Percentiles rank a stretch among this genome's conserved stretches.
Conservation (phyloP, 176 grass and related monocot species). For the Urochloa ruziziensis region DNA sequence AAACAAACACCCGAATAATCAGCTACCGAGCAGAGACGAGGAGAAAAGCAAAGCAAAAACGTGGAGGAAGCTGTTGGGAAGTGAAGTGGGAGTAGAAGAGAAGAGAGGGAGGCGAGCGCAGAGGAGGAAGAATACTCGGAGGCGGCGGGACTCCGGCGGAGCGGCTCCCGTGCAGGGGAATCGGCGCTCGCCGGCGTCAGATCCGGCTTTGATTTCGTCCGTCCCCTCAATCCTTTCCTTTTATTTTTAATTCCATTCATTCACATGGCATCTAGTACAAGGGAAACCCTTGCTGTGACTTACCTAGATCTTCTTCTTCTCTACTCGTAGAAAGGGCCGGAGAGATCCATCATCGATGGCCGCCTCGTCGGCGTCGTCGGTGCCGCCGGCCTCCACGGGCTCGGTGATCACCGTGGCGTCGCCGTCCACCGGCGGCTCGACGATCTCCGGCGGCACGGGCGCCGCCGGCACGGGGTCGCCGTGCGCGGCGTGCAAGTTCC, state of each 20-base stretch:
- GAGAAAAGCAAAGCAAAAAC: not conserved
- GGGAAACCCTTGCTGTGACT: not conserved
- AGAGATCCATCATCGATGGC: too few species aligned
- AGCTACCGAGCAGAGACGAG: slow-evolving; percentile 2
- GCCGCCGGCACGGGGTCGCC: slow-evolving; percentile 66
- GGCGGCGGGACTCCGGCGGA: not conserved
- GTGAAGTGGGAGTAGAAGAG: not conserved
- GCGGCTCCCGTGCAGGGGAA: slow-evolving; percentile 6
- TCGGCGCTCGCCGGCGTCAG: slow-evolving; percentile 3
- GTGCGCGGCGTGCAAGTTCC: slow-evolving; percentile 96
- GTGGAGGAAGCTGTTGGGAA: slow-evolving; percentile 5
- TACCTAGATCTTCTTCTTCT: slow-evolving; percentile 20
- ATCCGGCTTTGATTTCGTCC: too few species aligned
- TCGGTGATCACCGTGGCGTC: slow-evolving; percentile 47
- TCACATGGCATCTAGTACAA: too few species aligned
- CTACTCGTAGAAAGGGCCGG: not conserved
- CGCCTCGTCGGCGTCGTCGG: slow-evolving; percentile 49
- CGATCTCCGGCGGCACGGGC: slow-evolving; percentile 16
- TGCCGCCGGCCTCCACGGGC: slow-evolving; percentile 31
- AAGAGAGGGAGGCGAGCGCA: not conserved
- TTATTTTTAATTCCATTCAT: too few species aligned
- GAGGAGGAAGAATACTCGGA: not conserved
- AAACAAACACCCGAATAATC: slow-evolving; percentile 26
- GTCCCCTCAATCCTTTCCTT: too few species aligned
- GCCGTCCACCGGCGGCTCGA: slow-evolving; percentile 21